Base-by-base conservation (phyloP, 495 filamentous ascomycete species). In the Daldinia childiae region DNA sequence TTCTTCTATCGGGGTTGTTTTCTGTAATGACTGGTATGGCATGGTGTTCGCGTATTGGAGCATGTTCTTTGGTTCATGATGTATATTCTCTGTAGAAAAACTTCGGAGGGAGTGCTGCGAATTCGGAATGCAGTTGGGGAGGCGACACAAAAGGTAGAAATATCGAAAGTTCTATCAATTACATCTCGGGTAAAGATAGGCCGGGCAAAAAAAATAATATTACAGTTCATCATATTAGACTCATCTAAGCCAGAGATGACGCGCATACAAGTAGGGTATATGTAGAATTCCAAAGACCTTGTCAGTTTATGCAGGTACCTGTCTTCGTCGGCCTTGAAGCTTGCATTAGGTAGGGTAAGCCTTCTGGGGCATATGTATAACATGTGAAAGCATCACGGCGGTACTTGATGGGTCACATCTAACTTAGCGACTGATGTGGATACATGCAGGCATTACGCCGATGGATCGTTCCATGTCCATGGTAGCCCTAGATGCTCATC, bases 21-120 rank as follows among this genome's bases (percentile, higher is more conserved):
- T 62, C 59, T 72, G 29, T 76, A 69, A 58, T 24, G 19, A 58
- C 59, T 32, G 48, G 64, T 7, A 65, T 17, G 59, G 54, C 11
- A 62, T 39, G 70, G 59, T 70, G 65, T 74, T 74, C 41, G 30
- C n/a, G 39, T 34, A 26, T 67, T 41, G 62, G 70, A 21, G 51
- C 59, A 17, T 34, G 38, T 65, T 48, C 34, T 74, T 62, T 32
- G 41, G 52, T 71, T 74, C 57, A 58, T 52, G 38, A 21, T 76
- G 73, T 76, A 73, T 63, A 75, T 76, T 51, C 65, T 55, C 51
- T 74, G 62, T 57, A 32, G 54, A 57, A 32, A 19, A 57, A 36
- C 34, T 57, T 29, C 21, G 50, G 19, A 57, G 29, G 54, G 12
- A 17, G 14, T 57, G 30, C 30, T 36, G 29, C 54, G 30, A 34